These are phyloP conservation scores for Podospora comata DNA, from an alignment of 495 filamentous ascomycete genomes.

Conservation along the genomic window DNA sequence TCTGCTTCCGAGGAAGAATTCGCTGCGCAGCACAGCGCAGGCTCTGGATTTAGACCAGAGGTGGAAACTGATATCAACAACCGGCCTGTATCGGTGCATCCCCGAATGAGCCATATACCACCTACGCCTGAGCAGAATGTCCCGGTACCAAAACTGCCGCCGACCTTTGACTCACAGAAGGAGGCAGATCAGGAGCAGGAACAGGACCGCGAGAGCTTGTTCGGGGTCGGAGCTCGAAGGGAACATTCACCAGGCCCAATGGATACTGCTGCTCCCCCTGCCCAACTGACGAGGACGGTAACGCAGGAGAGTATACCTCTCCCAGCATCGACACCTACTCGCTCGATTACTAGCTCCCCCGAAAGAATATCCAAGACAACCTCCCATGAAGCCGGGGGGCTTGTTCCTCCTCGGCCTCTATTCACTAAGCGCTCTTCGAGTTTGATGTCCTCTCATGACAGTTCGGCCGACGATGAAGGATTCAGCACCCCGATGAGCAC, in stretches of 20 bases:
- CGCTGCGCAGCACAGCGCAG: conserved; percentile 32
- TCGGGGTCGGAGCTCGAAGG: conserved; percentile 42
- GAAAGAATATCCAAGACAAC: conserved; percentile 38
- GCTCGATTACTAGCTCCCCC: conserved; percentile 32
- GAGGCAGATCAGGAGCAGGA: conserved; percentile 30
- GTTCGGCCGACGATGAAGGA: conserved; percentile 40
- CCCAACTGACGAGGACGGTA: conserved; percentile 17
- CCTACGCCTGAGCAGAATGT: conserved; percentile 50
- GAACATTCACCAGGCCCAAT: conserved; percentile 44
- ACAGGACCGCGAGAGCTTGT: conserved; percentile 33
- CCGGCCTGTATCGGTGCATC: conserved; percentile 70
- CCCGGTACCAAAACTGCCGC: conserved; percentile 38
- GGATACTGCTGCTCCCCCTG: conserved; percentile 15
- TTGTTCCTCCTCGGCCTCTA: conserved; percentile 44
- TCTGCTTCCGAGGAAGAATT: conserved; percentile 39
- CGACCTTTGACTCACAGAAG: conserved; percentile 33
- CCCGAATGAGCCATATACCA: conserved; percentile 64
- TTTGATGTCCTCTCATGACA: conserved; percentile 43
- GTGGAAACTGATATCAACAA: conserved; percentile 52
- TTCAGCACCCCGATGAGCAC: conserved; percentile 33
- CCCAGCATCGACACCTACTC: conserved; percentile 25
- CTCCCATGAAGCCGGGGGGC: conserved; percentile 39
- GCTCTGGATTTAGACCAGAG: conserved; percentile 51
- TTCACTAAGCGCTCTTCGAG: conserved; percentile 49
- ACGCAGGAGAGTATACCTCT: conserved; percentile 23